Evolutionary conservation across 176 grass and related monocot genomes (phyloP), one percentile per base, ranked within the genome.

Genomic region (Panicum miliaceum): DNA sequence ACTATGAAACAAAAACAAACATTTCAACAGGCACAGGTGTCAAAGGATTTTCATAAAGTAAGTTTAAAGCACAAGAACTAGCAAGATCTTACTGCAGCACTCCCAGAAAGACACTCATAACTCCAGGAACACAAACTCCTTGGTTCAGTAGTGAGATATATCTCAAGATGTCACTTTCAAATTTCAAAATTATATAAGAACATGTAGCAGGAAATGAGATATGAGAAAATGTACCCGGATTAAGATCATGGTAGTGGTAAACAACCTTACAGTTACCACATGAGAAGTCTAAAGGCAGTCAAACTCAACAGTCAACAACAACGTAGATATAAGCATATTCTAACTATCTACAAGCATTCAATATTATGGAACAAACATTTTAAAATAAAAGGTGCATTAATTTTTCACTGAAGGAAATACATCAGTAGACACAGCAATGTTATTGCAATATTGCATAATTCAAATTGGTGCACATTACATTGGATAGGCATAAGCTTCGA

Each of bases 271-370:
- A 18, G 3, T 48, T 26, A 77, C 13, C 26, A 78, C 27, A 48
- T 60, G 38, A 79, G 20, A 61, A 79, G 18, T 61, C 46, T 41
- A 56, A 84, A 75, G 43, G 43, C 58, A 53, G 3, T 64, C 29
- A 53, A 54, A 63, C 68, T 83, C 72, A 75, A 38, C 23, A 27
- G 14, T 34, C 29, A 53, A 54, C 72, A 75, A 56, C 37, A 20
- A 42, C 25, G 26, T 14, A 71, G 57, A 8, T 78, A 61, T 18
- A 79, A n/a, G 56, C 22, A 22, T 22, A 38, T 62, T 12, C n/a
- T 47, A 58, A 78, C 41, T 27, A 50, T 78, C 59, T 71, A 22
- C 13, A 61, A 50, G 53, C 64, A 71, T 61, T 6, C 4, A 26
- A 40, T 40, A 60, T 18, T 18, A 19, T 14, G 12, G 59, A 53